These are phyloP conservation scores for Trichoderma guizhouense DNA, from an alignment of 2,329 filamentous ascomycete species.

Conservation along the genomic window DNA sequence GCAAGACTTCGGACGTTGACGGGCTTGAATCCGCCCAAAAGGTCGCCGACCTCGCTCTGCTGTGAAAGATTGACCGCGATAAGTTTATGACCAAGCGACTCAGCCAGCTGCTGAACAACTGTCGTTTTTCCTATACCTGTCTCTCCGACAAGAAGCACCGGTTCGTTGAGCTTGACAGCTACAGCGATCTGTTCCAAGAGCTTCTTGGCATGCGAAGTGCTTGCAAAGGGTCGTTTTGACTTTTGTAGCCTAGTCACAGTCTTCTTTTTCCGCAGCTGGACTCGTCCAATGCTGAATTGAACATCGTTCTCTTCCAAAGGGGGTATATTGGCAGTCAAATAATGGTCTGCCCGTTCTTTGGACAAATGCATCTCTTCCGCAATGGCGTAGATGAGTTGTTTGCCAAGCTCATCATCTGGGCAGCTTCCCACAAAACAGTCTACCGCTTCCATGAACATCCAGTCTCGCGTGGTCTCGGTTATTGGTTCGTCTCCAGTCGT, in stretches of 20 bases:
- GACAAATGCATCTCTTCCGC: constrained; percentile 86
- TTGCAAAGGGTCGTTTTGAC: constrained; percentile 72
- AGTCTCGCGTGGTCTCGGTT: constrained; percentile 68
- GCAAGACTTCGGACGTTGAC: constrained; percentile 86
- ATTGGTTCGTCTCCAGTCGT: constrained; percentile 67
- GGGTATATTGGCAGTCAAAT: constrained; percentile 70
- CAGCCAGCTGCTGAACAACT: constrained; percentile 86
- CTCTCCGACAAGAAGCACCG: constrained; percentile 92
- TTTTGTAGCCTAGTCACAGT: constrained; percentile 47
- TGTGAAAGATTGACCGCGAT: constrained; percentile 95
- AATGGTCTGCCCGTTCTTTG: constrained; percentile 74
- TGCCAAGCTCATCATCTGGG: constrained; percentile 60
- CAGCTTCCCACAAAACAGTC: constrained; percentile 89
- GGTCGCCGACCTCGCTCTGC: constrained; percentile 94
- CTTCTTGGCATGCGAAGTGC: constrained; percentile 78
- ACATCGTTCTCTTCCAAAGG: constrained; percentile 59
- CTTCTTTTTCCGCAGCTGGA: constrained; percentile 57
- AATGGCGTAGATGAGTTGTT: constrained; percentile 63
- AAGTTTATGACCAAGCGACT: constrained; percentile 78
- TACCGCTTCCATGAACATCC: constrained; percentile 88
- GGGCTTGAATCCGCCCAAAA: constrained; percentile 94
- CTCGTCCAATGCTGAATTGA: constrained; percentile 63
- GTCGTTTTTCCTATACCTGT: constrained; percentile 99
- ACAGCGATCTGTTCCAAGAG: constrained; percentile 86
- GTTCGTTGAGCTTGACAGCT: constrained; percentile 79